These are phyloP conservation scores for Fusarium sp. DNA, from an alignment of 2,329 filamentous ascomycete species.

Conservation along the genomic window DNA sequence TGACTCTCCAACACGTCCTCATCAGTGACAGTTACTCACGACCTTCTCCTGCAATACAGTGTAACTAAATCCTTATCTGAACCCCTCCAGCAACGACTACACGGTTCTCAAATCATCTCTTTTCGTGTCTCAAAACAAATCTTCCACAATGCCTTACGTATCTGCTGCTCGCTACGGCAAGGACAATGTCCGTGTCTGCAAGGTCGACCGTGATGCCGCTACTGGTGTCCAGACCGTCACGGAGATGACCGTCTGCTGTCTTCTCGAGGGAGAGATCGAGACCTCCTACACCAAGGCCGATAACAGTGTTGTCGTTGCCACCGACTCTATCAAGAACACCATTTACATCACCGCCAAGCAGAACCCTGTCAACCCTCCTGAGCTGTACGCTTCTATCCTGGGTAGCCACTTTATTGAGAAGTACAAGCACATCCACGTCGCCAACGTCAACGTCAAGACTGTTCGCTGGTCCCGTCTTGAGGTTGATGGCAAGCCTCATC, in stretches of 20 bases:
- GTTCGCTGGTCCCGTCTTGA: conserved; percentile 94
- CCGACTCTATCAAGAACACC: conserved; percentile 98
- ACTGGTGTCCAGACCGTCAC: conserved; percentile 87
- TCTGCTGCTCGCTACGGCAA: conserved; percentile 85
- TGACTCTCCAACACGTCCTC: conserved; percentile 1
- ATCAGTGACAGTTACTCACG: conserved; percentile 9
- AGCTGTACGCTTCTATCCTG: conserved; percentile 89
- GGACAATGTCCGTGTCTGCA: conserved; percentile 98
- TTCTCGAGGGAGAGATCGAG: conserved; percentile 94
- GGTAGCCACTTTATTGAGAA: conserved; percentile 90
- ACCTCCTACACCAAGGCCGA: conserved; percentile 91
- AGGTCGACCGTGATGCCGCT: conserved; percentile 85
- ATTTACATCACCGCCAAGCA: conserved; percentile 96
- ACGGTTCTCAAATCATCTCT: conserved; percentile 16
- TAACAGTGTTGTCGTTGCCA: conserved; percentile 95
- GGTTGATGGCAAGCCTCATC: conserved; percentile 90
- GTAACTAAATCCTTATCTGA: conserved; percentile 22
- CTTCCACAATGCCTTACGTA: conserved; percentile 66
- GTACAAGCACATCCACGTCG: conserved; percentile 89
- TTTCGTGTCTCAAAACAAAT: conserved; percentile 25
- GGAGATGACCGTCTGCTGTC: conserved; percentile 94
- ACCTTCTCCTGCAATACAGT: conserved; percentile 7
- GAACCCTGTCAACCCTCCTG: conserved; percentile 90
- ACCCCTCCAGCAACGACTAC: conserved; percentile 13
- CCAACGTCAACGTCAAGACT: conserved; percentile 85